These are phyloP conservation scores for Cystofilobasidium ferigula DNA, from an alignment of 768 basidiomycete genomes.

Conservation along the genomic window DNA sequence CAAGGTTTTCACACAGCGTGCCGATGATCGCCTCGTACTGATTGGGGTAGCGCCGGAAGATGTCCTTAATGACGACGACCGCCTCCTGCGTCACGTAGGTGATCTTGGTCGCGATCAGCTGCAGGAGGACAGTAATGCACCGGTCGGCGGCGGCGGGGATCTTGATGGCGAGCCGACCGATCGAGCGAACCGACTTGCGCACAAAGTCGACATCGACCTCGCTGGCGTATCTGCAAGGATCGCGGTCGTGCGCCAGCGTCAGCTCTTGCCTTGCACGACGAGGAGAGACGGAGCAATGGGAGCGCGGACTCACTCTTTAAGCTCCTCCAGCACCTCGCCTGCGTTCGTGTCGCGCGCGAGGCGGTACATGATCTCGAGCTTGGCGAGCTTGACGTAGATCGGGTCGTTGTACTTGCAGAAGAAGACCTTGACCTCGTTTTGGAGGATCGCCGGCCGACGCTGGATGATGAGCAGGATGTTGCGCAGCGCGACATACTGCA, in stretches of 20 bases:
- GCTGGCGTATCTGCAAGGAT: slow-evolving; percentile 65
- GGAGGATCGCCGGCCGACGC: slow-evolving; percentile 76
- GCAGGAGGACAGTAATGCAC: slow-evolving; percentile 86
- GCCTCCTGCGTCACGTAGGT: slow-evolving; percentile 98
- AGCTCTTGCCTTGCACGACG: too few species aligned
- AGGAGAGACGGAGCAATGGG: neutral
- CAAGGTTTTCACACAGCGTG: slow-evolving; percentile 82
- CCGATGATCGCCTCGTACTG: slow-evolving; percentile 97
- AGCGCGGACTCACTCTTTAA: slow-evolving; percentile 81
- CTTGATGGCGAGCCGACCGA: slow-evolving; percentile 91
- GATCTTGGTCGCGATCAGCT: slow-evolving; percentile 82
- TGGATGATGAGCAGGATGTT: slow-evolving; percentile 95
- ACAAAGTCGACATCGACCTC: slow-evolving; percentile 99
- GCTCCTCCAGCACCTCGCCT: slow-evolving; percentile 83
- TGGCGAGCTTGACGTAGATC: slow-evolving; percentile 96
- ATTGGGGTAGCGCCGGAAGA: slow-evolving; percentile 92
- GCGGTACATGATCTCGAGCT: slow-evolving; percentile 95
- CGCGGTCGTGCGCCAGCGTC: neutral
- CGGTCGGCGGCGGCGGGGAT: slow-evolving; percentile 85
- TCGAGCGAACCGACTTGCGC: slow-evolving; percentile 82
- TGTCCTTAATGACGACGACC: slow-evolving; percentile 99
- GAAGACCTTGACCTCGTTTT: slow-evolving; percentile 96
- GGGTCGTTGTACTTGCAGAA: slow-evolving; percentile 99
- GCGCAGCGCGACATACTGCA: slow-evolving; percentile 94
- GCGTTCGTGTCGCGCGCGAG: slow-evolving; percentile 83